Percentiles rank a stretch among this genome's conserved stretches.
phyloP scores from a whole-genome alignment of 2,329 filamentous ascomycete genomes.

The Penicillium freii region DNA sequence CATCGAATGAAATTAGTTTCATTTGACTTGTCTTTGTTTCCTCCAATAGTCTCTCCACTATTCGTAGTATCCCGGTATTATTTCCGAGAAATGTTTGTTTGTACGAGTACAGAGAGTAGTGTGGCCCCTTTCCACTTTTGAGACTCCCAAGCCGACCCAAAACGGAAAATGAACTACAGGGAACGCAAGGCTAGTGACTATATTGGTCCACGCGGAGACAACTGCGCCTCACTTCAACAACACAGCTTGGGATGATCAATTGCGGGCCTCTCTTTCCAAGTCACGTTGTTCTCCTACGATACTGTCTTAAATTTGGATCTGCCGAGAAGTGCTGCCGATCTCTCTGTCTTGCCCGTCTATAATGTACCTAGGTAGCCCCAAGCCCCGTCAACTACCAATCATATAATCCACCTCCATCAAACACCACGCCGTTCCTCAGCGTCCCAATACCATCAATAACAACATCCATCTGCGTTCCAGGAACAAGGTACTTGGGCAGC shows the following conservation, averaged over 20 bases:
- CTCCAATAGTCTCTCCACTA: not conserved
- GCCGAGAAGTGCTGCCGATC: not conserved
- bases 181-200: not conserved
- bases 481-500: slow-evolving; percentile 40
- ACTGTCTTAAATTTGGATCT: not conserved
- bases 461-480: slow-evolving; percentile 44
- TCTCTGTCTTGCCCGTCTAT: not conserved
- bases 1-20: not conserved
- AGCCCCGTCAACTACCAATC: not conserved
- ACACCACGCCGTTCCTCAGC: slow-evolving; percentile 38
- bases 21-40: not conserved
- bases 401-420: not conserved
- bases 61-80: not conserved
- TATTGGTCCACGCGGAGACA: slow-evolving; percentile 7
- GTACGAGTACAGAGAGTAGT: not conserved
- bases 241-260: not conserved
- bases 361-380: not conserved
- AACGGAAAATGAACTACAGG: not conserved
- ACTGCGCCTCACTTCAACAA: not conserved
- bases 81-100: not conserved
- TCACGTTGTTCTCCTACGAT: too few species aligned
- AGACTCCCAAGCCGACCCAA: not conserved
- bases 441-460: slow-evolving; percentile 44
- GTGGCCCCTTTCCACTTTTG: not conserved
- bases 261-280: not conserved